A percentile compares a stretch with the other conserved stretches of the same genome.
phyloP scores from a whole-genome alignment of 2,329 filamentous ascomycete species.

The Colletotrichum eleusines region DNA sequence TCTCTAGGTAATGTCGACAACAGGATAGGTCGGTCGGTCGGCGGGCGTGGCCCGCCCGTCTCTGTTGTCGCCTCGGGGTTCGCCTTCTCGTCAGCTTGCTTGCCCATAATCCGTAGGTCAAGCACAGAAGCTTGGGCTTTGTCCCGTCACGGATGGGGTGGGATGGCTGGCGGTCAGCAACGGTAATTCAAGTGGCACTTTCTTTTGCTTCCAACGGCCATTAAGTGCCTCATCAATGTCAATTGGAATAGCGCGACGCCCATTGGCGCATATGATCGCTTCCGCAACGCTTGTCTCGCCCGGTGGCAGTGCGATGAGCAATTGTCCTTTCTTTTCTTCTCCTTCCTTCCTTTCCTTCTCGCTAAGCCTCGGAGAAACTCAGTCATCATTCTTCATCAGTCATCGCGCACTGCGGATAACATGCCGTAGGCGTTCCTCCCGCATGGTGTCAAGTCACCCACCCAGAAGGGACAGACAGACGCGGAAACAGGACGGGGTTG shows the following conservation, averaged over 20 bases:
- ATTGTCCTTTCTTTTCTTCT: too few species aligned
- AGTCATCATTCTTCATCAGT: slow-evolving; percentile 30
- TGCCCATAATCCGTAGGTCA: slow-evolving; percentile 13
- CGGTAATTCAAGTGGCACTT: slow-evolving; percentile 19
- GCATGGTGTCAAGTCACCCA: background rate
- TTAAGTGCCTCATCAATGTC: slow-evolving; percentile 34
- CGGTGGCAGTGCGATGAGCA: background rate
- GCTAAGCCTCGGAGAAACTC: slow-evolving; percentile 4
- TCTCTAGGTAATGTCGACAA: background rate
- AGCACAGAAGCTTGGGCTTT: slow-evolving; percentile 14
- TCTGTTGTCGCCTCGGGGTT: slow-evolving; percentile 21
- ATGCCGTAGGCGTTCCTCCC: slow-evolving; percentile 13
- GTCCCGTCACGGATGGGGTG: background rate
- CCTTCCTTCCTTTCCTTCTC: background rate
- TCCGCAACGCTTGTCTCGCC: slow-evolving; percentile 14
- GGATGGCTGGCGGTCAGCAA: slow-evolving; percentile 33
- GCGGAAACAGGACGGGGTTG: background rate
- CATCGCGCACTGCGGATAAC: slow-evolving; percentile 22
- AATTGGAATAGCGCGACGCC: slow-evolving; percentile 22
- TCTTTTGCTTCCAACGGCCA: slow-evolving; percentile 22
- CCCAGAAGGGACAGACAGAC: background rate
- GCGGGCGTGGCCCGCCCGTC: slow-evolving; percentile 6
- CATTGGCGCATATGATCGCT: slow-evolving; percentile 25
- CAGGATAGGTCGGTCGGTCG: background rate
- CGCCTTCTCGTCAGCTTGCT: slow-evolving; percentile 7